Percentiles rank a stretch among this genome's conserved stretches.
phyloP scores from a whole-genome alignment of 768 basidiomycete genomes.

The Kwoniella sp. region DNA sequence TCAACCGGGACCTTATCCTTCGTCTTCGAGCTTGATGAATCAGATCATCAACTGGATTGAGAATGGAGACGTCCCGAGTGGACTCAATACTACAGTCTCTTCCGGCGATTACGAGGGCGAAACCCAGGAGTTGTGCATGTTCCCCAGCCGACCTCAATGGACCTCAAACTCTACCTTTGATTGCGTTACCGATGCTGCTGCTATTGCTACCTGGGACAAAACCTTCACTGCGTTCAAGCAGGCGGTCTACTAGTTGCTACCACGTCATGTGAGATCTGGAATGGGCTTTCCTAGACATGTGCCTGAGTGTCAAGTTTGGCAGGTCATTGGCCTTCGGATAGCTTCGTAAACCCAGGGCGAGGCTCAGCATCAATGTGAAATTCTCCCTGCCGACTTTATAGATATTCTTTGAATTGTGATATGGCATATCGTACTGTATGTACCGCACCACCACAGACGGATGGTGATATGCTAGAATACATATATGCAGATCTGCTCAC shows the following conservation, averaged over 20 bases:
- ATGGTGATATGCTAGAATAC: too few relatives aligned
- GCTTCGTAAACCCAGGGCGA: too few relatives aligned
- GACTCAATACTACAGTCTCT: conserved; percentile 7
- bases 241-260: conserved; percentile 3
- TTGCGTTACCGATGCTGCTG: conserved; percentile 1
- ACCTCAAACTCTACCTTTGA: conserved; percentile 1
- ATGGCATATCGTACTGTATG: too few relatives aligned
- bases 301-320: too few relatives aligned
- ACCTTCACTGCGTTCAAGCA: conserved; percentile 4
- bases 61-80: conserved; percentile 46
- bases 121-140: conserved; percentile 1
- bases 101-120: conserved; percentile 7
- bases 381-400: too few relatives aligned
- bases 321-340: too few relatives aligned
- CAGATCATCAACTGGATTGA: conserved; percentile 55
- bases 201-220: neutral
- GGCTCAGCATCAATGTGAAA: too few relatives aligned
- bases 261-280: too few relatives aligned
- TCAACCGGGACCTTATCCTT: conserved; percentile 21
- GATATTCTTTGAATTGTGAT: too few relatives aligned
- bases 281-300: too few relatives aligned
- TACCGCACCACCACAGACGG: too few relatives aligned
- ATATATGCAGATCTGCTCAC: too few relatives aligned
- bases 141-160: conserved; percentile 6
- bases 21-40: neutral